Evolutionary conservation across 2,329 filamentous ascomycete genomes (phyloP).

Genomic region (Neofusicoccum ribis): DNA sequence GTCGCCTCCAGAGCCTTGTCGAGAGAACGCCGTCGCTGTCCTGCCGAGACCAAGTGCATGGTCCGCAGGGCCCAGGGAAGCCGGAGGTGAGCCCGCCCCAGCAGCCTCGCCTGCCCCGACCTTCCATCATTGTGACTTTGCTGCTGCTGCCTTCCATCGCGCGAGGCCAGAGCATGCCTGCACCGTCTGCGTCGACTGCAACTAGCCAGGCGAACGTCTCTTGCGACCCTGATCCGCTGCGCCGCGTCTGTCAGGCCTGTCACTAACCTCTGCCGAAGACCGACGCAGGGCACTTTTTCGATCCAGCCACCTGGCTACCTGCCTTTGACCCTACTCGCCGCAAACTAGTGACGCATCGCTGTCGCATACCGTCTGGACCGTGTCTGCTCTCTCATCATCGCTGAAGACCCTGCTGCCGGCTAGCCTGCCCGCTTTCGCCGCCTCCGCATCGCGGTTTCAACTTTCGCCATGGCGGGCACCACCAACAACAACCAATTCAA

Average conservation of each 20-base stretch:
- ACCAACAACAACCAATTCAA: constrained; percentile 42
- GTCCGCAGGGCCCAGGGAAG: constrained; percentile 11
- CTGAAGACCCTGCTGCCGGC: neutral
- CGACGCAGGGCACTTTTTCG: neutral
- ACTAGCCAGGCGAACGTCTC: neutral
- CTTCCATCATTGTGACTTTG: constrained; percentile 10
- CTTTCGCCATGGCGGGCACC: constrained; percentile 35
- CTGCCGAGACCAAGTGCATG: constrained; percentile 1
- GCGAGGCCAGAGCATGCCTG: neutral
- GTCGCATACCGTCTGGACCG: neutral
- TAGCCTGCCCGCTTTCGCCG: neutral
- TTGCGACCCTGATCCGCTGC: neutral
- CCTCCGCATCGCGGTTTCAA: constrained; percentile 18
- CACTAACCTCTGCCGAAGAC: neutral
- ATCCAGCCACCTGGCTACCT: constrained; percentile 5
- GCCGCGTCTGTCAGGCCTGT: neutral
- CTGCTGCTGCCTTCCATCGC: neutral
- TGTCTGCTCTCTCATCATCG: neutral
- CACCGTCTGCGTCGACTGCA: neutral
- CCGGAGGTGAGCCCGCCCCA: constrained; percentile 14
- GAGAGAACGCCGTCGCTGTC: neutral
- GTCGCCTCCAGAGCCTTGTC: constrained; percentile 5
- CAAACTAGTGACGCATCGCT: neutral
- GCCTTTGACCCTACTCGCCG: neutral
- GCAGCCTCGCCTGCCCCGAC: constrained; percentile 7